Conservation (phyloP, 1,284 basidiomycete species). For the Cutaneotrichosporon curvatum region DNA sequence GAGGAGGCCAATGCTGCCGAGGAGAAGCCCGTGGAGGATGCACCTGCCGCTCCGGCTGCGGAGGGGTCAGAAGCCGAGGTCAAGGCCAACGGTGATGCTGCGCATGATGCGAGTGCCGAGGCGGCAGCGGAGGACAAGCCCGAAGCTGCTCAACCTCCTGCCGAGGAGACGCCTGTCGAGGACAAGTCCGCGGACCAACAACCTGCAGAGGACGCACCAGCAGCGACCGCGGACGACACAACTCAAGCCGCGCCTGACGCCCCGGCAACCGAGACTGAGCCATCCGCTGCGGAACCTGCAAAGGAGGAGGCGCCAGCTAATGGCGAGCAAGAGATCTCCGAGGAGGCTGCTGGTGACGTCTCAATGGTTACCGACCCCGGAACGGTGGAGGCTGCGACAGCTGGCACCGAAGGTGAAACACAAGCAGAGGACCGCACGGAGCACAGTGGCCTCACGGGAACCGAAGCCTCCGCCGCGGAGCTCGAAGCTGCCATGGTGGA, state of each 20-base stretch:
- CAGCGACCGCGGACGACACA: neutral
- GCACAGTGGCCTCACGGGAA: constrained; percentile 6
- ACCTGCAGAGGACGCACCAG: neutral
- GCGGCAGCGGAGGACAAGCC: neutral
- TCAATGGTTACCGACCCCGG: constrained; percentile 29
- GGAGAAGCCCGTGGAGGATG: constrained; percentile 5
- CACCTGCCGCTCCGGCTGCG: constrained; percentile 12
- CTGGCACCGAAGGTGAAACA: neutral
- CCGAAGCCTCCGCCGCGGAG: constrained; percentile 19
- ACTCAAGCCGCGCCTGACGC: no score
- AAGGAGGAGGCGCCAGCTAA: constrained; percentile 9
- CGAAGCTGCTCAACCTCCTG: no score
- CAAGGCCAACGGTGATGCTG: neutral
- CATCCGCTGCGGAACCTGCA: constrained; percentile 1
- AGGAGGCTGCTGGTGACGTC: constrained; percentile 22
- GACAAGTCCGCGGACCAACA: no score
- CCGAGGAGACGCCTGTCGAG: no score
- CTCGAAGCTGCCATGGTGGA: constrained; percentile 19
- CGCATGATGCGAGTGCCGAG: neutral
- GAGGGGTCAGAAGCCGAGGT: constrained; percentile 9
- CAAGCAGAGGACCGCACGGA: neutral
- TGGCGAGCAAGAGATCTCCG: no score
- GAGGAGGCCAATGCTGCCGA: constrained; percentile 27
- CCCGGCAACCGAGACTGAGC: constrained; percentile 6
- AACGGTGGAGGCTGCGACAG: constrained; percentile 1